Conservation (phyloP, 495 filamentous ascomycete genomes). For the Lentithecium fluviatile region DNA sequence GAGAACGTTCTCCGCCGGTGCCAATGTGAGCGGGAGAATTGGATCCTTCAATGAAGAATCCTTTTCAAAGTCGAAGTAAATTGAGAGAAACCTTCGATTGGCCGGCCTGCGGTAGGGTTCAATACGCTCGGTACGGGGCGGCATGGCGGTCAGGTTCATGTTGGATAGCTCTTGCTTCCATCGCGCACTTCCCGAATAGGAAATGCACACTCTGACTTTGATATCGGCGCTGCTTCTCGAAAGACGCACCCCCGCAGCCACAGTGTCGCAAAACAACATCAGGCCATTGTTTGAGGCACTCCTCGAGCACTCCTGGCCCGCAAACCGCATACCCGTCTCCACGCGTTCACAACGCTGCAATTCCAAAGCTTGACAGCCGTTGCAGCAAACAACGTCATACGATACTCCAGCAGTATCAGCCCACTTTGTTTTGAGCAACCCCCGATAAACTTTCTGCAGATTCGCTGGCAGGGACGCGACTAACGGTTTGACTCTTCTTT, state of each 20-base stretch:
- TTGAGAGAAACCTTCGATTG: no score
- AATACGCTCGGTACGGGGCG: no score
- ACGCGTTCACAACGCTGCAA: background rate
- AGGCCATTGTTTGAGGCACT: slow-evolving; percentile 20
- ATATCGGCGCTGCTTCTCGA: slow-evolving; percentile 1
- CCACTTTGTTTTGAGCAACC: slow-evolving; percentile 13
- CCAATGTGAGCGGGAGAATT: no score
- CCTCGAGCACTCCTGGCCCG: background rate
- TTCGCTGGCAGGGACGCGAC: background rate
- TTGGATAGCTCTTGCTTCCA: background rate
- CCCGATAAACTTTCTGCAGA: slow-evolving; percentile 9
- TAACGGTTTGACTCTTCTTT: background rate
- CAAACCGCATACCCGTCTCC: slow-evolving; percentile 15
- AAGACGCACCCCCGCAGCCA: background rate
- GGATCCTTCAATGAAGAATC: no score
- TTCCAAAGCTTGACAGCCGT: background rate
- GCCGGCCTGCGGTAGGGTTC: no score
- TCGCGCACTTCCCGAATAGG: slow-evolving; percentile 14
- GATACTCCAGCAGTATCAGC: slow-evolving; percentile 13
- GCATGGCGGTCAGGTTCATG: no score
- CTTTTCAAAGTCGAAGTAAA: no score
- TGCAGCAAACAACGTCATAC: slow-evolving; percentile 23
- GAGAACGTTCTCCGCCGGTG: no score
- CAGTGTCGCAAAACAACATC: slow-evolving; percentile 27
- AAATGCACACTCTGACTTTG: background rate